phyloP scores from a whole-genome alignment of 2,329 filamentous ascomycete genomes.

The Didymella glomerata region DNA sequence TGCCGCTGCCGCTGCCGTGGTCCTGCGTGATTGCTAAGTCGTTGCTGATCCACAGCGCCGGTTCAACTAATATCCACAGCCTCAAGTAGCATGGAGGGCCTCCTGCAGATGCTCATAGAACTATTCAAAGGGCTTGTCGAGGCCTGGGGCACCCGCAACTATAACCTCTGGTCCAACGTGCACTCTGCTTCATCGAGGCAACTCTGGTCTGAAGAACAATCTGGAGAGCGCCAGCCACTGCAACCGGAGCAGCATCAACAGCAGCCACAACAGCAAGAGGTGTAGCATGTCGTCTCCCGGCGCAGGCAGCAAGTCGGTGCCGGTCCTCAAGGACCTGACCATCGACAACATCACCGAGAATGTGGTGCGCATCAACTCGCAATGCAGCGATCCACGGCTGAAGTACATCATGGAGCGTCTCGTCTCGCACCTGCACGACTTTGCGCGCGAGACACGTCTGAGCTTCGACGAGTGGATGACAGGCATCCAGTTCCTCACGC shows the following conservation, averaged over 20 bases:
- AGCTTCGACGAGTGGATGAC: conserved; percentile 82
- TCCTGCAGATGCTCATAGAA: conserved; percentile 9
- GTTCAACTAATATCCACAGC: conserved; percentile 10
- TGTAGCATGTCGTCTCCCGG: conserved; percentile 9
- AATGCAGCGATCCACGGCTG: conserved; percentile 69
- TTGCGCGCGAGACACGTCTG: conserved; percentile 78
- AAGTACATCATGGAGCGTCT: conserved; percentile 77
- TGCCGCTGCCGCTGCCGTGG: background rate
- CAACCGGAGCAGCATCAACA: conserved; percentile 9
- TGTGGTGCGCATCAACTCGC: conserved; percentile 75
- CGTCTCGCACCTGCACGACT: conserved; percentile 82
- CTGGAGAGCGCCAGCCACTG: conserved; percentile 18
- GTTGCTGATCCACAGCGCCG: conserved; percentile 9
- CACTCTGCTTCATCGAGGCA: conserved; percentile 12
- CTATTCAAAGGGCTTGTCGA: conserved; percentile 2
- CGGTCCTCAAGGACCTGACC: conserved; percentile 73
- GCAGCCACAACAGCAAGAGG: background rate
- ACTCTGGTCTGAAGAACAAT: conserved; percentile 16
- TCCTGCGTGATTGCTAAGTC: background rate
- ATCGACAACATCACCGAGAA: conserved; percentile 84
- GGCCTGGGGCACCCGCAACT: conserved; percentile 8
- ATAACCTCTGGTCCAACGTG: conserved; percentile 13
- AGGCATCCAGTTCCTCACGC: conserved; percentile 74
- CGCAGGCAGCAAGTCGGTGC: conserved; percentile 41
- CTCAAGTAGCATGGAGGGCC: conserved; percentile 12